A percentile compares a stretch with the other conserved stretches of the same genome.
These are phyloP conservation scores for Sesbania bispinosa DNA, from an alignment of 306 rosid genomes.

Conservation along the genomic window DNA sequence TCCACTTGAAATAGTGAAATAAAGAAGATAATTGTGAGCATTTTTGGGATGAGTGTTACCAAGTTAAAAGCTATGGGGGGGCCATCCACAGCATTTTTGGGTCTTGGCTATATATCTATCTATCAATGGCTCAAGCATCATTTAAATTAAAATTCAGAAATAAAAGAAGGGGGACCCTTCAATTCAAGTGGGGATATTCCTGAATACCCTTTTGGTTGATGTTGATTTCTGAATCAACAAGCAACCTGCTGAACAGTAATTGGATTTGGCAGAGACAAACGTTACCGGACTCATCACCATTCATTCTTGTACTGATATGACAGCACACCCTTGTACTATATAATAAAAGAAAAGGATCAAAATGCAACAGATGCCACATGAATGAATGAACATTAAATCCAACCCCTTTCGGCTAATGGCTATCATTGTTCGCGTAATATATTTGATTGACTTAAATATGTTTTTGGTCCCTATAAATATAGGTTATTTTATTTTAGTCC, in stretches of 20 bases:
- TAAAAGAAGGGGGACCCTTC: constrained; percentile 25
- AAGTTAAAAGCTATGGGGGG: too few relatives aligned
- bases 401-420: constrained; percentile 1
- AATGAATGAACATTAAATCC: constrained; percentile 8
- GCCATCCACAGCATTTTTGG: too few relatives aligned
- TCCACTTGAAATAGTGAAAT: too few relatives aligned
- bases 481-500: too few relatives aligned
- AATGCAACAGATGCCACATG: constrained; percentile 10
- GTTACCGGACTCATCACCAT: constrained; percentile 9
- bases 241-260: background rate
- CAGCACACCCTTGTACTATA: background rate
- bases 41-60: too few relatives aligned
- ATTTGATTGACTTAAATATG: too few relatives aligned
- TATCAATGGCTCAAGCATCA: background rate
- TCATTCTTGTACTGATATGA: background rate
- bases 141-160: background rate
- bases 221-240: constrained; percentile 8
- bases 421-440: too few relatives aligned
- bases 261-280: constrained; percentile 6
- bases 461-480: too few relatives aligned
- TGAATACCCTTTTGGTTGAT: constrained; percentile 16
- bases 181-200: background rate
- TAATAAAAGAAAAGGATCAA: background rate
- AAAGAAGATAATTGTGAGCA: too few relatives aligned
- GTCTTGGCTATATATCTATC: too few relatives aligned